A percentile compares a stretch with the other conserved stretches of the same genome.
Conservation (phyloP, 2,329 filamentous ascomycete genomes). For the Ophiosphaerella herpotricha region DNA sequence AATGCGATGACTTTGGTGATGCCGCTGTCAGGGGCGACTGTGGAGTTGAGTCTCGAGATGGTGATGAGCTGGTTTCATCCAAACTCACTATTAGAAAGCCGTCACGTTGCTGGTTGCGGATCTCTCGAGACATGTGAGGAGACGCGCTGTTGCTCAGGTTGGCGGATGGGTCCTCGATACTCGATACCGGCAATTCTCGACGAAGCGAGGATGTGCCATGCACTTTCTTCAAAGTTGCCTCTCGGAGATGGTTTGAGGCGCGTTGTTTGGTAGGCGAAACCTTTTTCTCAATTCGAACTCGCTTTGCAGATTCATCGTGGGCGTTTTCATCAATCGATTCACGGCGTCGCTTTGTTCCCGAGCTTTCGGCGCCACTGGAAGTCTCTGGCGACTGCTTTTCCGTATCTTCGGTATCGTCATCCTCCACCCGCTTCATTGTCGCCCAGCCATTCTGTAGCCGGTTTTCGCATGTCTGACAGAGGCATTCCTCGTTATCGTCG, state of each 20-base stretch:
- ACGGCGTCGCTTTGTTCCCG: slow-evolving; percentile 34
- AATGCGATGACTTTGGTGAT: slow-evolving; percentile 42
- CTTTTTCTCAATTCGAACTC: slow-evolving; percentile 16
- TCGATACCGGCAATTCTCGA: slow-evolving; percentile 37
- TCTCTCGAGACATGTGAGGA: slow-evolving; percentile 24
- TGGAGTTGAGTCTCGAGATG: slow-evolving; percentile 36
- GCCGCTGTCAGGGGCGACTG: slow-evolving; percentile 29
- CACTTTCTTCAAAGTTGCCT: slow-evolving; percentile 38
- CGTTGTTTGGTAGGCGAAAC: slow-evolving; percentile 13
- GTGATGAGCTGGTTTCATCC: slow-evolving; percentile 34
- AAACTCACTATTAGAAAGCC: slow-evolving; percentile 35
- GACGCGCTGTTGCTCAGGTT: slow-evolving; percentile 18
- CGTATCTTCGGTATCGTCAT: slow-evolving; percentile 37
- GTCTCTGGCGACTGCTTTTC: slow-evolving; percentile 6
- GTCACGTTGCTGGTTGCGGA: slow-evolving; percentile 40
- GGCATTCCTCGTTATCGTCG: slow-evolving; percentile 89
- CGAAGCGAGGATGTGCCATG: slow-evolving; percentile 37
- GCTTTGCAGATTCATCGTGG: slow-evolving; percentile 21
- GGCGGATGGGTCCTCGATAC: slow-evolving; percentile 35
- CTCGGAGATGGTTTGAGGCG: slow-evolving; percentile 21
- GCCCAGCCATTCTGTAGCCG: slow-evolving; percentile 82
- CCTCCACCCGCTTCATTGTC: slow-evolving; percentile 45
- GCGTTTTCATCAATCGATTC: slow-evolving; percentile 18
- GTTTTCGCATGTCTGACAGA: slow-evolving; percentile 86
- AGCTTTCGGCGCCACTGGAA: slow-evolving; percentile 9